Evolutionary conservation across 768 basidiomycete genomes (phyloP).

Genomic region (Psilocybe tampanensis): DNA sequence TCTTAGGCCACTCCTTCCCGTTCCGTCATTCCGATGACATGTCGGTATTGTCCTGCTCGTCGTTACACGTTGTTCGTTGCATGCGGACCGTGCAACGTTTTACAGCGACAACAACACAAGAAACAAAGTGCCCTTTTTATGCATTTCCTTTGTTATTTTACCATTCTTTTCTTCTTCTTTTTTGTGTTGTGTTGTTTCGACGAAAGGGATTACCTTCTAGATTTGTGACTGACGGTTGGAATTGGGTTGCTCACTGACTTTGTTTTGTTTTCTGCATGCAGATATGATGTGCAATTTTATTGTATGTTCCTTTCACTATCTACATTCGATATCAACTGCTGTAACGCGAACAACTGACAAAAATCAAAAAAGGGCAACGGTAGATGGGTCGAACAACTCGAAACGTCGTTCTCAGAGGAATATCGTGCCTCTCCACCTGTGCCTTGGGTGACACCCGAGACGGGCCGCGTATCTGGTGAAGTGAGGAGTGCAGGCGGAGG

Average conservation of each 20-base stretch:
- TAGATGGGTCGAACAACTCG: slow-evolving; percentile 69
- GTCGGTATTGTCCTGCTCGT: neutral
- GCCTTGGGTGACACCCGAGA: slow-evolving; percentile 57
- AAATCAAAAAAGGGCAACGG: slow-evolving; percentile 63
- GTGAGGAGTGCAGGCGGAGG: slow-evolving; percentile 71
- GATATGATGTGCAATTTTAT: slow-evolving; percentile 92
- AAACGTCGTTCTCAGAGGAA: slow-evolving; percentile 61
- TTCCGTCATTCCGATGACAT: neutral
- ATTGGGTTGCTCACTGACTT: slow-evolving; percentile 18
- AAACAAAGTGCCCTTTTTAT: slow-evolving; percentile 1
- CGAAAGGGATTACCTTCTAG: neutral
- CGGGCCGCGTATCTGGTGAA: slow-evolving; percentile 63
- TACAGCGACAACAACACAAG: slow-evolving; percentile 9
- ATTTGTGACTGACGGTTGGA: neutral
- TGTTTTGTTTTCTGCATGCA: slow-evolving; percentile 16
- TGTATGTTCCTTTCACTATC: slow-evolving; percentile 34
- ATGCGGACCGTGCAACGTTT: slow-evolving; percentile 10
- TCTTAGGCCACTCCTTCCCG: neutral
- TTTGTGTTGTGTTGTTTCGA: neutral
- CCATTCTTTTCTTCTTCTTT: neutral
- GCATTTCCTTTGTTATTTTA: slow-evolving; percentile 4
- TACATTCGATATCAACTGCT: neutral
- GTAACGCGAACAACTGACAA: neutral
- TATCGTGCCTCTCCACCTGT: slow-evolving; percentile 50
- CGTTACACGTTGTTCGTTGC: slow-evolving; percentile 19